Evolutionary conservation across 2,329 filamentous ascomycete species (phyloP), one percentile per base, ranked within the genome.

Genomic region (Phialophora expanda): DNA sequence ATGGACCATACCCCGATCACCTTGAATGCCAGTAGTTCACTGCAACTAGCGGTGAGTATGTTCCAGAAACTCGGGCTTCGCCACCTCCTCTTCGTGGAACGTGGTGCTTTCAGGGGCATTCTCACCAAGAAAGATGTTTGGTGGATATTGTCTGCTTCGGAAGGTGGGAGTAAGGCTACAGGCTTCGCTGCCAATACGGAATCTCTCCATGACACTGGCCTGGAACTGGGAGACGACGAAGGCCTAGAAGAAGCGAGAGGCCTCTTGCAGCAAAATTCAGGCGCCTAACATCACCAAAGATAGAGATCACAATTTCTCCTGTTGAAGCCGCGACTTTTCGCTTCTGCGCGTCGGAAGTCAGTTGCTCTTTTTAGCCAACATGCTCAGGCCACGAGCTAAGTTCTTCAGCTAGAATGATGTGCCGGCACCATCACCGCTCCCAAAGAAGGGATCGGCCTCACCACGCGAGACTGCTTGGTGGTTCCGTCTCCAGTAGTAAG

Each of bases 1-100:
- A 97, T 99, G 93, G 95, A 99, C 77, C 94, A 97, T 78, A 99
- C 95, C 0, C 95, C 95, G 0, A 90, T 99, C 55, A 98, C 95
- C 0, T 83, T 98, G 20, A 91, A 92, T 50, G 88, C 87, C 24
- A 86, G 88, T 69, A 88, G 89, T 17, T 89, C 85, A 66, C 87
- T 99, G 66, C 89, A 93, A 75, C 85, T 98, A n/a, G 92, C 91
- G 3, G 89, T 96, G 26, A 89, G 86, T 64, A 96, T 99, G 85
- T 98, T 99, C 79, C 93, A 97, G 80, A 94, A 94, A 76, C 86
- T 99, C 8, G 95, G 95, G 22, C 80, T 99, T 68, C 86, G 94
- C 58, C 97, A 98, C 79, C 87, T 99, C 4, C 80, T 98, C 2
- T 96, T 98, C 76, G 88, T 87, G 46, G 91, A 97, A 70, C 86